These are phyloP conservation scores for Chrysoporthe puriensis DNA, from an alignment of 2,329 filamentous ascomycete species.

Conservation along the genomic window DNA sequence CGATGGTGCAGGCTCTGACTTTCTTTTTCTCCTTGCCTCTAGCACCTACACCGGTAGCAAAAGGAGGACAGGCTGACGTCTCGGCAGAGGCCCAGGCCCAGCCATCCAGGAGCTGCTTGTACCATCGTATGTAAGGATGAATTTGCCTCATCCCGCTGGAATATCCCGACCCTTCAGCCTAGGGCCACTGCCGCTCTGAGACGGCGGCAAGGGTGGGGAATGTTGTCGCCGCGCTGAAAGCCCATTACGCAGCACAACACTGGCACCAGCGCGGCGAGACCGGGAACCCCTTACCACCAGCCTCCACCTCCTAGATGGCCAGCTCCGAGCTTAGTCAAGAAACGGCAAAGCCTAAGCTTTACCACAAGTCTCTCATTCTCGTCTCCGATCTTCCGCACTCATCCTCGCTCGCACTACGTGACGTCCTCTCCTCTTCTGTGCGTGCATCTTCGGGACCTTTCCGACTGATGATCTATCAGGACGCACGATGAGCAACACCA, in stretches of 20 bases:
- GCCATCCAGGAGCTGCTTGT: neutral
- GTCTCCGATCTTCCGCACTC: neutral
- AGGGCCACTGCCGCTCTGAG: neutral
- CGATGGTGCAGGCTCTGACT: neutral
- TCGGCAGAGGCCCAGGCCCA: neutral
- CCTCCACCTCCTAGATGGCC: neutral
- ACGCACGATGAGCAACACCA: conserved; percentile 14
- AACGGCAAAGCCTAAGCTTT: neutral
- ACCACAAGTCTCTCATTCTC: neutral
- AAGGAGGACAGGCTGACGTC: conserved; percentile 2
- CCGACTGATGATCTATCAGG: neutral
- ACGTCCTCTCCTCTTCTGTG: neutral
- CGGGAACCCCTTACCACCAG: conserved; percentile 20
- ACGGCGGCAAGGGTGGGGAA: conserved; percentile 10
- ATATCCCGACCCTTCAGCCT: neutral
- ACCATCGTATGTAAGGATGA: neutral
- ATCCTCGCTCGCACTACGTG: neutral
- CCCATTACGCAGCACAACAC: no score
- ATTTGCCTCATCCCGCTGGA: neutral
- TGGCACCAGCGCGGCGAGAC: conserved; percentile 10
- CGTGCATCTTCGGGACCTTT: neutral
- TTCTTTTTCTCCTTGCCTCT: neutral
- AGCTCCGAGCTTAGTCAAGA: conserved; percentile 1
- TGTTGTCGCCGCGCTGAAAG: conserved; percentile 1
- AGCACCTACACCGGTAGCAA: neutral